Evolutionary conservation across 1,139 yeast species (phyloP).

Genomic region (Pichia sp.): DNA sequence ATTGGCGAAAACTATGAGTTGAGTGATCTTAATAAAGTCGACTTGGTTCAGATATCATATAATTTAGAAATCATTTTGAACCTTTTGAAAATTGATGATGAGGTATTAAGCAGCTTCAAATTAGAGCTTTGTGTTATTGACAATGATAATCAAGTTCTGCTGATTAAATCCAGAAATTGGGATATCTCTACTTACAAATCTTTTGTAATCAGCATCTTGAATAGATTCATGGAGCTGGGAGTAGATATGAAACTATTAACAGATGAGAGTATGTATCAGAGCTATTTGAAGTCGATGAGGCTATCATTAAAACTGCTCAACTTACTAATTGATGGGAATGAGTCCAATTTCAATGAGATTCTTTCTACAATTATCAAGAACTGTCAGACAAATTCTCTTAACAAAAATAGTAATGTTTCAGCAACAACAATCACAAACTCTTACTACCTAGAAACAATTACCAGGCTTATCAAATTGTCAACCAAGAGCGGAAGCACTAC

Average conservation of each 20-base stretch:
- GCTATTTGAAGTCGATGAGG: conserved; percentile 29
- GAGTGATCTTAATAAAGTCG: conserved; percentile 36
- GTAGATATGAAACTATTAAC: conserved; percentile 20
- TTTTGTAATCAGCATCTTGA: conserved; percentile 40
- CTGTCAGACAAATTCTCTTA: conserved; percentile 11
- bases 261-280: conserved; percentile 19
- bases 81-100: conserved; percentile 41
- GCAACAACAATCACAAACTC: conserved; percentile 8
- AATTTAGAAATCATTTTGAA: conserved; percentile 44
- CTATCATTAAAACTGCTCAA: conserved; percentile 37
- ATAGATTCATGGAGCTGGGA: conserved; percentile 36
- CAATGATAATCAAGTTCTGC: conserved; percentile 34
- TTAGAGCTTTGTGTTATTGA: conserved; percentile 52
- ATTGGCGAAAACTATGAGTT: conserved; percentile 20
- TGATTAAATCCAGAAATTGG: conserved; percentile 38
- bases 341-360: conserved; percentile 40
- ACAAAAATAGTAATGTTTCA: background rate
- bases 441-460: conserved; percentile 19
- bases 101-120: conserved; percentile 40
- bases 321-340: conserved; percentile 48
- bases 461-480: conserved; percentile 21
- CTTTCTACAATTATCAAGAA: conserved; percentile 27
- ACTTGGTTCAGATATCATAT: conserved; percentile 53
- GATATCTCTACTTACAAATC: conserved; percentile 59
- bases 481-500: conserved; percentile 15